These are phyloP conservation scores for Podila minutissima DNA, from an alignment of 192 early-diverging fungal genomes.

Conservation along the genomic window DNA sequence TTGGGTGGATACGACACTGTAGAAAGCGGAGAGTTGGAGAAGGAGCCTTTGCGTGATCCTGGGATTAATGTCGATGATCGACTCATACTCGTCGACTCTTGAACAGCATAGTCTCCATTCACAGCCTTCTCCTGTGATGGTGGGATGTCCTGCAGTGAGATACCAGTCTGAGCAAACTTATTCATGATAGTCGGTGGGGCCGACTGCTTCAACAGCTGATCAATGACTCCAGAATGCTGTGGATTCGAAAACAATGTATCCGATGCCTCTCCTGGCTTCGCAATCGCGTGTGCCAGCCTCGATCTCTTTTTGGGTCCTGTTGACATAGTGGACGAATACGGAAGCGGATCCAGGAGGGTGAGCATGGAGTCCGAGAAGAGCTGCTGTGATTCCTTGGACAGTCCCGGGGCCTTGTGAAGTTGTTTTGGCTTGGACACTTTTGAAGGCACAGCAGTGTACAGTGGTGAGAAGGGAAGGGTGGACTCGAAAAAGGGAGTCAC, in stretches of 20 bases:
- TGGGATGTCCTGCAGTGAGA: slow-evolving; percentile 29
- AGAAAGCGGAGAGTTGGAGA: slow-evolving; percentile 40
- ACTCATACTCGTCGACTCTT: not conserved
- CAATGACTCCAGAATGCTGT: slow-evolving; percentile 27
- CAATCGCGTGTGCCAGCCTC: slow-evolving; percentile 21
- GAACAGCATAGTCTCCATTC: slow-evolving; percentile 19
- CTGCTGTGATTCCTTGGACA: slow-evolving; percentile 29
- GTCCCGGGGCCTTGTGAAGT: not conserved
- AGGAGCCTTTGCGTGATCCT: slow-evolving; percentile 36
- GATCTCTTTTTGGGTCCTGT: slow-evolving; percentile 19
- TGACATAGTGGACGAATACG: not conserved
- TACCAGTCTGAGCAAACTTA: slow-evolving; percentile 39
- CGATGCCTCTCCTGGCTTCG: slow-evolving; percentile 16
- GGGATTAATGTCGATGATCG: not conserved
- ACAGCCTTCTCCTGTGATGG: slow-evolving; percentile 10
- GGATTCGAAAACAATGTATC: slow-evolving; percentile 36
- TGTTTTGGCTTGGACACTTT: not conserved
- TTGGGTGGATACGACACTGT: slow-evolving; percentile 31
- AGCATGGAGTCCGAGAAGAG: slow-evolving; percentile 39
- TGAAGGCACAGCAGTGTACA: slow-evolving; percentile 19
- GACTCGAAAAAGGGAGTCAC: slow-evolving; percentile 27
- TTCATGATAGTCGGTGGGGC: slow-evolving; percentile 26
- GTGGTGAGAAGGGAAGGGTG: slow-evolving; percentile 15
- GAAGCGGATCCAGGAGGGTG: slow-evolving; percentile 22
- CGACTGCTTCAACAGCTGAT: slow-evolving; percentile 23